Evolutionary conservation across 2,329 filamentous ascomycete genomes (phyloP).

Genomic region (Fusarium odoratissimum): DNA sequence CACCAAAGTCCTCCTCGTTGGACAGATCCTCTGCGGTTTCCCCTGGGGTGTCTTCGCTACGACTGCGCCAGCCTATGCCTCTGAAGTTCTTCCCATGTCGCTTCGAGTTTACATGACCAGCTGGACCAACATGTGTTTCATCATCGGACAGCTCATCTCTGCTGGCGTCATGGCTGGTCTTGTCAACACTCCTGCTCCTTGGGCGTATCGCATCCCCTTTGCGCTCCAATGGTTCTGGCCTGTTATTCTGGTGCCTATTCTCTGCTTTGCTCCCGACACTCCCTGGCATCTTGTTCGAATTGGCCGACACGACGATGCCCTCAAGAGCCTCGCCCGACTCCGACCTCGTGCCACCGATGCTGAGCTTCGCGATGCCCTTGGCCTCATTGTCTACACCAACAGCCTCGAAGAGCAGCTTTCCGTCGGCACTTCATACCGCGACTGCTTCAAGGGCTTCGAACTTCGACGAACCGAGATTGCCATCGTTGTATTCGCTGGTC

Average conservation of each 20-base stretch:
- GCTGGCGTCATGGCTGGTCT: conserved; percentile 47
- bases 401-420: conserved; percentile 52
- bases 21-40: conserved; percentile 59
- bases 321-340: conserved; percentile 49
- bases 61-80: conserved; percentile 59
- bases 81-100: conserved; percentile 53
- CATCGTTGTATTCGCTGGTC: conserved; percentile 51
- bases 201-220: conserved; percentile 61
- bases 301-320: conserved; percentile 49
- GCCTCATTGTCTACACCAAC: conserved; percentile 57
- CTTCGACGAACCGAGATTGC: conserved; percentile 54
- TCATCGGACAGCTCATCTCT: conserved; percentile 59
- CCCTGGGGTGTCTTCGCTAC: conserved; percentile 60
- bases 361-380: conserved; percentile 52
- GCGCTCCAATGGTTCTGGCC: conserved; percentile 63
- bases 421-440: conserved; percentile 53
- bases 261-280: conserved; percentile 59
- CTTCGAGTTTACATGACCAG: conserved; percentile 59
- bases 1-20: conserved; percentile 53
- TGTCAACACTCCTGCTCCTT: conserved; percentile 50
- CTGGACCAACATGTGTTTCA: conserved; percentile 61
- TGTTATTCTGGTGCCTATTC: conserved; percentile 52
- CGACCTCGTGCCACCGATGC: conserved; percentile 43
- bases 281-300: conserved; percentile 58
- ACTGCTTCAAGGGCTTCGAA: conserved; percentile 58